Evolutionary conservation across 306 rosid genomes (phyloP).

Genomic region (Prunus fruticosa): DNA sequence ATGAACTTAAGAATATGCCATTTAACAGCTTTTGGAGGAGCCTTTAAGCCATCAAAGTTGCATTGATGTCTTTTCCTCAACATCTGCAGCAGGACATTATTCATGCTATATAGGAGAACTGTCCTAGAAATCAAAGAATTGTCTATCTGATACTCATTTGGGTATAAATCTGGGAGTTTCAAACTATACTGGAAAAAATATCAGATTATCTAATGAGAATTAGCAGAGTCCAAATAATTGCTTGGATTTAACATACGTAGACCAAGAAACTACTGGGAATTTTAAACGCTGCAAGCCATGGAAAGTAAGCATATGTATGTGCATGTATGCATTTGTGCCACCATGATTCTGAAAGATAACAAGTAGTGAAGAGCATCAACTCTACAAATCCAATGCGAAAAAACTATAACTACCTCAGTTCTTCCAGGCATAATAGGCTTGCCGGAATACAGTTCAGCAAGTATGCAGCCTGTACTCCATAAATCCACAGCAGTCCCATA

Average conservation of each 20-base stretch:
- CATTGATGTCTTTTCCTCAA: background rate
- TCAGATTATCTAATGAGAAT: background rate
- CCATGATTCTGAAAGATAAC: slow-evolving; percentile 3
- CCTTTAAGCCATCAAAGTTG: background rate
- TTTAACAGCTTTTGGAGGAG: background rate
- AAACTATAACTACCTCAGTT: slow-evolving; percentile 64
- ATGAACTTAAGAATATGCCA: background rate
- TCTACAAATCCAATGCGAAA: background rate
- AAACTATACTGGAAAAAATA: background rate
- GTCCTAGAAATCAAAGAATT: background rate
- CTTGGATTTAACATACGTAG: background rate
- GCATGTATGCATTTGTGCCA: background rate
- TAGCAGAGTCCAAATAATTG: background rate
- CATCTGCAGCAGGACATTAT: background rate
- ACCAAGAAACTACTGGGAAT: background rate
- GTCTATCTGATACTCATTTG: background rate
- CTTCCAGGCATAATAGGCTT: slow-evolving; percentile 98
- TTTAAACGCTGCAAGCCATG: background rate
- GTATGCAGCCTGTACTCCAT: slow-evolving; percentile 96
- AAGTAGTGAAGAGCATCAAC: slow-evolving; percentile 15
- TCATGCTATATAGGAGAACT: background rate
- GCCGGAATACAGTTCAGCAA: slow-evolving; percentile 88
- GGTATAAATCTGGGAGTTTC: background rate
- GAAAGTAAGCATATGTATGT: background rate
- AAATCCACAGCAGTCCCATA: slow-evolving; percentile 82